Evolutionary conservation across 495 filamentous ascomycete genomes (phyloP).

Genomic region (Penicillium robsamsonii): DNA sequence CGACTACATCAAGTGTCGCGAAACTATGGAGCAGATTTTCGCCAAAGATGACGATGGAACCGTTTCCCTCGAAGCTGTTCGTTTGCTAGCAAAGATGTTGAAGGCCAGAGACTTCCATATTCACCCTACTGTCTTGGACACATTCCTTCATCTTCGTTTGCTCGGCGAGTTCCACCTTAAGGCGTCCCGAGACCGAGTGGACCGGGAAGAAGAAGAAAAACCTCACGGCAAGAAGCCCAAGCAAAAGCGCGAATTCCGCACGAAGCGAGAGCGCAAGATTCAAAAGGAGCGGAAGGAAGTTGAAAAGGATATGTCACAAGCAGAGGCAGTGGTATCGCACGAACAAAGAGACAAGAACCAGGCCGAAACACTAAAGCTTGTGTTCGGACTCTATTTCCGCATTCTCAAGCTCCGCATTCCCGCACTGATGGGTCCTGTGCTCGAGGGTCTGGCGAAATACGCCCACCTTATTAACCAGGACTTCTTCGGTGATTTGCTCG

Average conservation of each 20-base stretch:
- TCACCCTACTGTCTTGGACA: slow-evolving; percentile 82
- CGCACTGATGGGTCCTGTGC: slow-evolving; percentile 86
- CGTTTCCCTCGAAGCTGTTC: slow-evolving; percentile 81
- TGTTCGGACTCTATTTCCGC: slow-evolving; percentile 91
- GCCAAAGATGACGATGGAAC: slow-evolving; percentile 83
- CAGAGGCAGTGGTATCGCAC: slow-evolving; percentile 84
- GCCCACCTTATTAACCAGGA: slow-evolving; percentile 96
- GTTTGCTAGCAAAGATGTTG: slow-evolving; percentile 89
- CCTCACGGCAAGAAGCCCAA: slow-evolving; percentile 62
- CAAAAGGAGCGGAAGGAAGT: slow-evolving; percentile 79
- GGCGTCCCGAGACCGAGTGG: slow-evolving; percentile 70
- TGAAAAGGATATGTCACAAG: slow-evolving; percentile 90
- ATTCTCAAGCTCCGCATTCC: slow-evolving; percentile 77
- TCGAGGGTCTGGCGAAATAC: slow-evolving; percentile 89
- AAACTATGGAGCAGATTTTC: slow-evolving; percentile 79
- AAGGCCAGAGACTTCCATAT: slow-evolving; percentile 75
- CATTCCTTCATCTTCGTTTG: slow-evolving; percentile 85
- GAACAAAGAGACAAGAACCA: slow-evolving; percentile 92
- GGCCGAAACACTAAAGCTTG: slow-evolving; percentile 89
- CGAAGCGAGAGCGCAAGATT: slow-evolving; percentile 71
- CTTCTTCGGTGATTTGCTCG: slow-evolving; percentile 95
- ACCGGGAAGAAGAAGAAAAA: slow-evolving; percentile 48
- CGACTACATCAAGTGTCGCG: slow-evolving; percentile 73
- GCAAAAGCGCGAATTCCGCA: slow-evolving; percentile 70
- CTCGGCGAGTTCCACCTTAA: slow-evolving; percentile 83